Evolutionary conservation across 2,329 filamentous ascomycete genomes (phyloP).

Genomic region (Aspergillus clavatus): DNA sequence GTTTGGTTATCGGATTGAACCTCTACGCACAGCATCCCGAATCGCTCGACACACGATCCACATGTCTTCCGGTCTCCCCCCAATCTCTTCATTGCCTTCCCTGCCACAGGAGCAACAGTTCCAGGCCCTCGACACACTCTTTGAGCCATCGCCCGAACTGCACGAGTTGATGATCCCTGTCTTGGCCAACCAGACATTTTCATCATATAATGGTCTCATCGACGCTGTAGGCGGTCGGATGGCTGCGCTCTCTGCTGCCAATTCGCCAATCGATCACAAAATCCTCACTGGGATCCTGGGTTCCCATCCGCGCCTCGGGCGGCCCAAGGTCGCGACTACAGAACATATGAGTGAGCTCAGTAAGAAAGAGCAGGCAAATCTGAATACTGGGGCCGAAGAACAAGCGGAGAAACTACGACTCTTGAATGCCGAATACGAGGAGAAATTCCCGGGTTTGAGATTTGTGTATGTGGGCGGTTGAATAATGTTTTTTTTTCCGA

Average conservation of each 20-base stretch:
- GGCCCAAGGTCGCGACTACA: slow-evolving; percentile 44
- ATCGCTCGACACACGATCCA: neutral
- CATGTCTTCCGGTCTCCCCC: slow-evolving; percentile 48
- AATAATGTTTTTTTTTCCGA: neutral
- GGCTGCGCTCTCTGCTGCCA: slow-evolving; percentile 52
- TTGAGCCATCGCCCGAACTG: slow-evolving; percentile 74
- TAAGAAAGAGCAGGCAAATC: slow-evolving; percentile 71
- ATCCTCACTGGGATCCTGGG: slow-evolving; percentile 68
- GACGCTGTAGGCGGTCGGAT: slow-evolving; percentile 61
- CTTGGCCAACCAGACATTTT: slow-evolving; percentile 56
- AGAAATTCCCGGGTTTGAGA: slow-evolving; percentile 67
- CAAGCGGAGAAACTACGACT: slow-evolving; percentile 46
- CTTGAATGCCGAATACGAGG: slow-evolving; percentile 75
- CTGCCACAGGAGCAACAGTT: slow-evolving; percentile 53
- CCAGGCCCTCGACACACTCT: slow-evolving; percentile 66
- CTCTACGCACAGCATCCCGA: neutral
- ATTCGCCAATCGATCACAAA: slow-evolving; percentile 47
- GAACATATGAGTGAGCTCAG: slow-evolving; percentile 68
- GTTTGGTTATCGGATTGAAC: neutral
- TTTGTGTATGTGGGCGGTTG: slow-evolving; percentile 53
- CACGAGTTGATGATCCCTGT: slow-evolving; percentile 67
- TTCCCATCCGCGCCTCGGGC: slow-evolving; percentile 78
- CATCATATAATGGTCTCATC: slow-evolving; percentile 66
- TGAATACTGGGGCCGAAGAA: slow-evolving; percentile 53
- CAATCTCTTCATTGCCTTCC: slow-evolving; percentile 51